These are phyloP conservation scores for Quercus dentata DNA, from an alignment of 306 rosid species.

Conservation along the genomic window DNA sequence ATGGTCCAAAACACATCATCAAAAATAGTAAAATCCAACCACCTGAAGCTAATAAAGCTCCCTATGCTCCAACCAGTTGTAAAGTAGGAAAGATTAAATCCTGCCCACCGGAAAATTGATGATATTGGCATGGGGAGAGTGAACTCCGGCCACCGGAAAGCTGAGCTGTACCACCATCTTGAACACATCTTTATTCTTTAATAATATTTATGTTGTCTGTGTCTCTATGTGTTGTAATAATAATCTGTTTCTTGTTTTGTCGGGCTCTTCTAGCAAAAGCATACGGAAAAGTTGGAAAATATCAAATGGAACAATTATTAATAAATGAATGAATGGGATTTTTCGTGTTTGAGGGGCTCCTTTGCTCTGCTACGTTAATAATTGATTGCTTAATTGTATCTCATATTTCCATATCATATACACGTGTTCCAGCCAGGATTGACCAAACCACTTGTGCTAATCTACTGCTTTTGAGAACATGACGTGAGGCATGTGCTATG, in stretches of 20 bases:
- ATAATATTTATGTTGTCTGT: neutral
- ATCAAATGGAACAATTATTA: neutral
- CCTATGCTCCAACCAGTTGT: constrained; percentile 34
- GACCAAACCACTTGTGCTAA: neutral
- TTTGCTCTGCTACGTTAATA: no score
- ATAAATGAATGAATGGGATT: neutral
- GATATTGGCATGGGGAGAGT: constrained; percentile 17
- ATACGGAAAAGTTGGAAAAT: neutral
- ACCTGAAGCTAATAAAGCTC: constrained; percentile 18
- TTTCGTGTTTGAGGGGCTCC: no score
- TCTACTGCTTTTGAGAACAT: neutral
- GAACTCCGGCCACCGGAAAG: constrained; percentile 42
- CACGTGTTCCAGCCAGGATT: constrained; percentile 1
- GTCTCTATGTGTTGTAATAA: no score
- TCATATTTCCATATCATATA: neutral
- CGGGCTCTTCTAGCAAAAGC: neutral
- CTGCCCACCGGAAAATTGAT: constrained; percentile 38
- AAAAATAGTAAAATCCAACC: constrained; percentile 36
- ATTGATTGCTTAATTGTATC: no score
- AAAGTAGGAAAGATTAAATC: constrained; percentile 27
- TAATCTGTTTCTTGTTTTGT: neutral
- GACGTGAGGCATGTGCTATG: neutral
- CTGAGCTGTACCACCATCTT: constrained; percentile 32
- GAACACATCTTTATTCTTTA: constrained; percentile 3
- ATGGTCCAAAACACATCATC: constrained; percentile 47